Base-by-base conservation (phyloP, 2,329 filamentous ascomycete species). In the Pleomassaria siparia region DNA sequence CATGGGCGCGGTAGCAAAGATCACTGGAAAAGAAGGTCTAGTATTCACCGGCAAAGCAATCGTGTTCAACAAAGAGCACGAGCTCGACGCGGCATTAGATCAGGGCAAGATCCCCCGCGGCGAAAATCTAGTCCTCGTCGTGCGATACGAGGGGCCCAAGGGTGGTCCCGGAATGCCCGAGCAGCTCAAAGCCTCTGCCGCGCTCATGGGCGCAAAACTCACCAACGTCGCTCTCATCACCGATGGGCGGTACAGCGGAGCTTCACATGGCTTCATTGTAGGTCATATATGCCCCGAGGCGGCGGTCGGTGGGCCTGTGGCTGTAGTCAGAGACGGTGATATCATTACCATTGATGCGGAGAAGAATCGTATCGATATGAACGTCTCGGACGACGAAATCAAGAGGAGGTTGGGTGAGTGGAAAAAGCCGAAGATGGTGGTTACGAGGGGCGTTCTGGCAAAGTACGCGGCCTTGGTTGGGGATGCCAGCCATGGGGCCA, bases 91-190 rank as follows among this genome's bases (percentile, higher is more conserved):
- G 0, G 91, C 91, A 0, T 78, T 97, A 11, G 85, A 84, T 20
- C 75, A 76, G 16, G 86, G 90, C 45, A 79, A 86, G 41, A 87
- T 90, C 39, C 82, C 83, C 0, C 83, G 83, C 28, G 82, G 82
- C 50, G 89, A 94, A 64, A 94, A 95, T 65, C 80, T 95, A 12
- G 92, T 96, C 16, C 76, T 96, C 22, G 84, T 96, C 25, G 91
- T 97, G 44, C 86, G 92, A 18, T 96, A 96, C 68, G 92, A 97
- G 69, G 92, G 92, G 0, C 92, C 92, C 11, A 91, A 89, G 67
- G 92, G 92, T 53, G 92, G 92, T 0, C 92, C 92, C 0, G 92
- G 92, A 35, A 97, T 97, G 92, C 92, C 91, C 2, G 92, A 97
- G 73, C 91, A 96, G 72, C 80, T 97, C 36, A 90, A 88, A 67